Base-by-base conservation (phyloP, 169 alveolate genomes). In the Eimeria necatrix region DNA sequence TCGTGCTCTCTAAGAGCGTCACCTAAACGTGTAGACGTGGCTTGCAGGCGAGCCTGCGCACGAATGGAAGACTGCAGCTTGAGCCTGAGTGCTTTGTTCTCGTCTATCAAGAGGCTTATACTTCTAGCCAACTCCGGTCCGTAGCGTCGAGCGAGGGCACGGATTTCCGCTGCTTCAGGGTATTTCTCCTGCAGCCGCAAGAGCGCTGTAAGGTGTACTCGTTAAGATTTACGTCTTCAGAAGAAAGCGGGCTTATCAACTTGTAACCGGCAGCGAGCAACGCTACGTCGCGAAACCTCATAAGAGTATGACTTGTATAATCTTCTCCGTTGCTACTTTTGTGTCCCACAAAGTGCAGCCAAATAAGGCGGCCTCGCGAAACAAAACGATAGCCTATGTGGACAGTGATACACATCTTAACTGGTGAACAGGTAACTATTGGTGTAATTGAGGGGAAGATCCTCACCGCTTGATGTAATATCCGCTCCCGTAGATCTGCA, bases 161-260 rank as follows among this genome's bases (percentile, higher is more conserved):
- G 92, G n/a, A 80, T 80, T 80, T 93, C 95, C 48, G 93, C 76
- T 20, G 93, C 93, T 26, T 93, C 88, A n/a, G 95, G 95, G 68
- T 81, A 93, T 26, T n/a, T 51, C 22, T 49, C 87, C 95, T 93
- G 95, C 59, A 64, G 22, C 18, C 22, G 68, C 51, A 49, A 60
- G 71, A 26, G 14, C 61, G n/a, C 46, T 74, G 61, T 60, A 74
- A 4, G 48, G 41, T 48, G 64, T 10, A 20, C 4, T n/a, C 8
- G 46, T 14, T 52, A 53, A 12, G 71, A 16, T 68, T 32, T 2
- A 32, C 41, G 41, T 32, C 41, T 32, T 32, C 3, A 32, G 41
- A 32, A 0, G 41, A 32, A 32, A 32, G 2, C 41, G 41, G 2
- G 41, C 41, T 32, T 32, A 0, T 32, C 41, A 32, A 32, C 2